Evolutionary conservation across 768 basidiomycete species (phyloP).

Genomic region (Mycena haematopus): DNA sequence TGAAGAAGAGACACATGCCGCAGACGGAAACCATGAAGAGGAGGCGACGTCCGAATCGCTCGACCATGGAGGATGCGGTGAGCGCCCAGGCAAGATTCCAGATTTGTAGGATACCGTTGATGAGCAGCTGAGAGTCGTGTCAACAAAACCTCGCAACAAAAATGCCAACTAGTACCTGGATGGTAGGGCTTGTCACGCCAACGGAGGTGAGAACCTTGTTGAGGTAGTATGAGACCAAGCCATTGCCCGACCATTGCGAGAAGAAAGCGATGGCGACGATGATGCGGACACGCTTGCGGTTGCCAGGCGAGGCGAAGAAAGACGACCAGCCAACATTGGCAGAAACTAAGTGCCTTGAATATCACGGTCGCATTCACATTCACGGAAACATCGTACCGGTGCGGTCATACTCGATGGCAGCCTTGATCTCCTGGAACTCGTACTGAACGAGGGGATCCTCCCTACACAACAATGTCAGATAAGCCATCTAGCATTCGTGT

Average conservation of each 20-base stretch:
- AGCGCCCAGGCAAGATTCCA: slow-evolving; percentile 77
- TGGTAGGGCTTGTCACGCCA: slow-evolving; percentile 65
- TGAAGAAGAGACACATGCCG: no score
- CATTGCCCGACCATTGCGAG: background rate
- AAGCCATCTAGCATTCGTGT: background rate
- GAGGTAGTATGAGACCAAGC: background rate
- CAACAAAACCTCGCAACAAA: no score
- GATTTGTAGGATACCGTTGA: slow-evolving; percentile 85
- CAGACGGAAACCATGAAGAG: slow-evolving; percentile 50
- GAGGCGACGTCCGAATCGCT: slow-evolving; percentile 70
- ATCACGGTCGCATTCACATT: background rate
- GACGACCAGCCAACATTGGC: slow-evolving; percentile 71
- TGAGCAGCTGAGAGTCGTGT: slow-evolving; percentile 58
- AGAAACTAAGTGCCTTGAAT: slow-evolving; percentile 39
- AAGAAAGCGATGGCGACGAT: background rate
- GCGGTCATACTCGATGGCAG: slow-evolving; percentile 75
- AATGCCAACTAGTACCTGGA: slow-evolving; percentile 46
- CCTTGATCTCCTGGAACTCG: slow-evolving; percentile 42
- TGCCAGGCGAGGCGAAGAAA: slow-evolving; percentile 69
- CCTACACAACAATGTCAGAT: slow-evolving; percentile 32
- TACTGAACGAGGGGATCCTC: slow-evolving; percentile 72
- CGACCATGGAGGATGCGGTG: slow-evolving; percentile 61
- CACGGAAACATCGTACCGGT: slow-evolving; percentile 34
- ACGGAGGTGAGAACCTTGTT: slow-evolving; percentile 32
- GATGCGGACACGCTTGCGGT: slow-evolving; percentile 39